Evolutionary conservation across 148 eudicot genomes (phyloP).

Genomic region (Rhododendron molle): DNA sequence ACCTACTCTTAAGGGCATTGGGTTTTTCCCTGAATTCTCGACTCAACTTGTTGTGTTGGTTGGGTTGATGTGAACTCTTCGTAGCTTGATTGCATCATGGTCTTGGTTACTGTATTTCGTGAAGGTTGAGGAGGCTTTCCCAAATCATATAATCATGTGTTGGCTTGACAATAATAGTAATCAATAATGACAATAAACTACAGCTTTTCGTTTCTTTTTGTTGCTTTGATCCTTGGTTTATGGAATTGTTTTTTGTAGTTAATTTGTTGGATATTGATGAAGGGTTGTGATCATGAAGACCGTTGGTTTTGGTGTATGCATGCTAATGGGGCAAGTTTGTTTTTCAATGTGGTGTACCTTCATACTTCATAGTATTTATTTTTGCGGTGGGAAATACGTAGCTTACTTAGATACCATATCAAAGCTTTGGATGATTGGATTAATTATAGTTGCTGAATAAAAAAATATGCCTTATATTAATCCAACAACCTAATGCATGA

Average conservation of each 20-base stretch:
- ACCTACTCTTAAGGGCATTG: neutral
- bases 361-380: neutral
- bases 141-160: neutral
- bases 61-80: neutral
- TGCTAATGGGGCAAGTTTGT: neutral
- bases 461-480: too few species aligned
- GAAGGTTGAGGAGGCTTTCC: neutral
- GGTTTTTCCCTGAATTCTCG: neutral
- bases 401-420: neutral
- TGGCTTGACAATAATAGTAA: neutral
- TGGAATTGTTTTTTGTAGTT: too few species aligned
- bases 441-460: neutral
- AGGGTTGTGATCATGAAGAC: too few species aligned
- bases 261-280: too few species aligned
- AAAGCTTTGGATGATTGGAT: neutral
- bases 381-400: neutral
- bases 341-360: neutral
- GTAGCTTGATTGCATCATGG: neutral
- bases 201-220: neutral
- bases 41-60: neutral
- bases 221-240: neutral
- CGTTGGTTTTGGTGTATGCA: neutral
- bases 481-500: neutral
- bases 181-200: neutral
- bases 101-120: neutral